Evolutionary conservation across 2,329 filamentous ascomycete genomes (phyloP).

Genomic region (Alternaria alternata): DNA sequence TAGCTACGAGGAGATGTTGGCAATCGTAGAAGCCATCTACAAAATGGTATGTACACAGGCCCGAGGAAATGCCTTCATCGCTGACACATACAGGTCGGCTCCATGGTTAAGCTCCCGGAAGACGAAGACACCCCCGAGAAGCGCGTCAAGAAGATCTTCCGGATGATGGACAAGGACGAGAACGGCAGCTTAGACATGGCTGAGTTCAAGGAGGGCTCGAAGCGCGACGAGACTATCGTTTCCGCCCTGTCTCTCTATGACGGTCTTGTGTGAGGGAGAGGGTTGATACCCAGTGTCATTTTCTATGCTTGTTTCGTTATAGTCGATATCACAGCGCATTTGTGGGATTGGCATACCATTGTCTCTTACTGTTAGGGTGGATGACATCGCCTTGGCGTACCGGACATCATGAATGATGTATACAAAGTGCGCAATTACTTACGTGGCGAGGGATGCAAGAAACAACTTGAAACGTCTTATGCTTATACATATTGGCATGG

Average conservation of each 20-base stretch:
- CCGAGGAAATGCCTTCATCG: background rate
- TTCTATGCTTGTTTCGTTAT: conserved; percentile 39
- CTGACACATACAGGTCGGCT: conserved; percentile 75
- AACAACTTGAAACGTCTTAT: conserved; percentile 3
- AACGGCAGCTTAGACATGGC: conserved; percentile 96
- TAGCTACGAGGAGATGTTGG: conserved; percentile 98
- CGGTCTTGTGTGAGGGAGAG: conserved; percentile 75
- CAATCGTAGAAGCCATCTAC: conserved; percentile 99
- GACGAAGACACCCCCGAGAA: conserved; percentile 99
- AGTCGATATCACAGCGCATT: conserved; percentile 53
- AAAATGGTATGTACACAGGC: conserved; percentile 79
- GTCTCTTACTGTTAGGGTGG: conserved; percentile 41
- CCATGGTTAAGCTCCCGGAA: conserved; percentile 98
- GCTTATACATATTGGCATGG: background rate
- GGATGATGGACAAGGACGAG: conserved; percentile 99
- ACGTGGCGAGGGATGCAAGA: conserved; percentile 15
- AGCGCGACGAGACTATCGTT: conserved; percentile 98
- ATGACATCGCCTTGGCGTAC: conserved; percentile 44
- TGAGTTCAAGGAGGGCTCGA: conserved; percentile 99
- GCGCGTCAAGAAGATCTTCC: conserved; percentile 96
- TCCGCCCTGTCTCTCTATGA: conserved; percentile 96
- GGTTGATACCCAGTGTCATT: conserved; percentile 35
- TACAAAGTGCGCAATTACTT: conserved; percentile 33
- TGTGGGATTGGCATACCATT: conserved; percentile 41
- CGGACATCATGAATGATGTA: conserved; percentile 46